Percentiles rank a stretch among this genome's conserved stretches.
phyloP scores from a whole-genome alignment of 129 eudicot species.

The Flaveria bidentis region DNA sequence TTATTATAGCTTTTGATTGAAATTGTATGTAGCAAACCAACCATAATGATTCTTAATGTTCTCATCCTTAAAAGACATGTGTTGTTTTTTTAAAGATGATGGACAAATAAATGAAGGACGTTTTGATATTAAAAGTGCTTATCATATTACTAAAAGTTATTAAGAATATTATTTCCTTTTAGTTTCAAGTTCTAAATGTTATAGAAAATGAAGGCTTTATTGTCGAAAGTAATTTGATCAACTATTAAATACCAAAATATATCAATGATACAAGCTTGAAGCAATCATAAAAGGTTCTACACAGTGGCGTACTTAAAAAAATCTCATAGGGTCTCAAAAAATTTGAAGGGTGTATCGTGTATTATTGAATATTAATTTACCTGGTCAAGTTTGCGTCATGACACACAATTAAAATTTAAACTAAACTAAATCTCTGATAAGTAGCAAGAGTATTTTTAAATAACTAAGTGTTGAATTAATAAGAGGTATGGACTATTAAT shows the following conservation, averaged over 20 bases:
- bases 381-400: no score
- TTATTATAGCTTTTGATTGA: not conserved
- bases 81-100: conserved; percentile 22
- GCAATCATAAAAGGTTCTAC: not conserved
- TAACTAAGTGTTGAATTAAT: no score
- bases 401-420: no score
- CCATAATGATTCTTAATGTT: conserved; percentile 10
- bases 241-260: not conserved
- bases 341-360: no score
- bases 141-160: conserved; percentile 20
- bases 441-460: no score
- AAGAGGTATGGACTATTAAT: no score
- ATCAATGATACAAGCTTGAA: not conserved
- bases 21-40: conserved; percentile 14
- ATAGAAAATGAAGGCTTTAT: not conserved
- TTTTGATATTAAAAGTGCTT: conserved; percentile 22
- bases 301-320: no score
- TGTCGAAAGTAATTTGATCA: not conserved
- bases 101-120: conserved; percentile 15
- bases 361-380: no score
- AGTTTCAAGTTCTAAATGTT: not conserved
- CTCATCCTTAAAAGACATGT: conserved; percentile 27
- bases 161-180: not conserved
- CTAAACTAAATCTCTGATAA: no score
- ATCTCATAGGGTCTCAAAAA: no score